These are phyloP conservation scores for Jasminum sambac DNA, from an alignment of 257 asterid species.

Conservation along the genomic window DNA sequence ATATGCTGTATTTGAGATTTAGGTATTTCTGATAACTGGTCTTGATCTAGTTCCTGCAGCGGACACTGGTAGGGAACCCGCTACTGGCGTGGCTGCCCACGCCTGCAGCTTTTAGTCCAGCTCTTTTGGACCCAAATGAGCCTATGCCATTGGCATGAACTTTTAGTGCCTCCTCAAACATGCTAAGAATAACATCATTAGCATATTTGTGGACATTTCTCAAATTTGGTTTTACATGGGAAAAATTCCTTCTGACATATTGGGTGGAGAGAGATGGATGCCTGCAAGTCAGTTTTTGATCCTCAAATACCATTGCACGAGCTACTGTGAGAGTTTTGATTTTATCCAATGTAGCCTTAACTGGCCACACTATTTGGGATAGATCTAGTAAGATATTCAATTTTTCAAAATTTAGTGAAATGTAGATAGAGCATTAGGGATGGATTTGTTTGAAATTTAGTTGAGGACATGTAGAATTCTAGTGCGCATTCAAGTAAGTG, in stretches of 20 bases:
- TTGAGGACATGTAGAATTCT: neutral
- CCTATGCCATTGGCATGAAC: too few relatives aligned
- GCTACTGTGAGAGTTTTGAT: too few relatives aligned
- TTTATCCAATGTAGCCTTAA: too few relatives aligned
- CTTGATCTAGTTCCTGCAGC: too few relatives aligned
- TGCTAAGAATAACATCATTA: too few relatives aligned
- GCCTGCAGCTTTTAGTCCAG: too few relatives aligned
- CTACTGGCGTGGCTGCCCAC: too few relatives aligned
- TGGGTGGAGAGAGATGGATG: neutral
- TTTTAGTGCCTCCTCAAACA: too few relatives aligned
- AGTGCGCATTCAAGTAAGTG: neutral
- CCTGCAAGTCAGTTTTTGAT: neutral
- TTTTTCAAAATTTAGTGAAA: neutral
- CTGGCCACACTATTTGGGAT: neutral
- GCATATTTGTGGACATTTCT: neutral
- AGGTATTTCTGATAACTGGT: neutral
- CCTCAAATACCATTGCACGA: too few relatives aligned
- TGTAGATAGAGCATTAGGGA: neutral
- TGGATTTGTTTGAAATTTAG: neutral
- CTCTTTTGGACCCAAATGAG: too few relatives aligned
- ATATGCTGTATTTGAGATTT: neutral
- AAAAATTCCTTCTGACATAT: neutral
- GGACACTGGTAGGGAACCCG: too few relatives aligned
- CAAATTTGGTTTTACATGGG: neutral
- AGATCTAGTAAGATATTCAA: neutral